phyloP scores from a whole-genome alignment of 2,329 filamentous ascomycete species.

The Aspergillus awamori region DNA sequence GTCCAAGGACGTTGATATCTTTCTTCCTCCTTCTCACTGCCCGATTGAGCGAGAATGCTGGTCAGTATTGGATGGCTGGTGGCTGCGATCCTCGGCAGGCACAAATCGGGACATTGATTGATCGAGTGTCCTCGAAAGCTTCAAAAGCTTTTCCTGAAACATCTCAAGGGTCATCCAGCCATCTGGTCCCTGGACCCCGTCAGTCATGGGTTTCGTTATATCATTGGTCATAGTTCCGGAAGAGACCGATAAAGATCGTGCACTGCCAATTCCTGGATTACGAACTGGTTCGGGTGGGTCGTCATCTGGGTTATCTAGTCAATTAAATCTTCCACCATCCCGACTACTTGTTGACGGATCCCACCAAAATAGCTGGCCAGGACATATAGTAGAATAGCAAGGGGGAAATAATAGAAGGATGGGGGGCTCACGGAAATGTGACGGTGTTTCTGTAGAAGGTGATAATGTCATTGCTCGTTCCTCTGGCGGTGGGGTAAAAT shows the following conservation, averaged over 20 bases:
- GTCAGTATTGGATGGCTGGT: not conserved
- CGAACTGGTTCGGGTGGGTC: slow-evolving; percentile 30
- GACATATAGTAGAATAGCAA: not conserved
- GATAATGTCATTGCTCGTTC: slow-evolving; percentile 33
- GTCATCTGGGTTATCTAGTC: slow-evolving; percentile 23
- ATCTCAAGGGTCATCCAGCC: slow-evolving; percentile 21
- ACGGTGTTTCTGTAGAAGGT: slow-evolving; percentile 33
- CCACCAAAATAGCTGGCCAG: not conserved
- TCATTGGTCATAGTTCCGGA: slow-evolving; percentile 14
- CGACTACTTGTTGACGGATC: not conserved
- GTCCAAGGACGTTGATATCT: not conserved
- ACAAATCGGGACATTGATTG: slow-evolving; percentile 19
- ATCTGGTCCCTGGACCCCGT: slow-evolving; percentile 8
- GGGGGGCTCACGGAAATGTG: slow-evolving; percentile 29
- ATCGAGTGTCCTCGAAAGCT: slow-evolving; percentile 24
- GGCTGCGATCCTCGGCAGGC: slow-evolving; percentile 19
- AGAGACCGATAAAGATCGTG: slow-evolving; percentile 23
- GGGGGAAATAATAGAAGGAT: slow-evolving; percentile 11
- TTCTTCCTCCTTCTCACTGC: not conserved
- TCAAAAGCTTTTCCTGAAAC: slow-evolving; percentile 23
- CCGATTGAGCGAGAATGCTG: slow-evolving; percentile 15
- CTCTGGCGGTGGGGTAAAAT: slow-evolving; percentile 40
- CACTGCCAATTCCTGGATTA: slow-evolving; percentile 32
- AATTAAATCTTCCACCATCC: slow-evolving; percentile 1
- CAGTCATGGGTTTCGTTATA: slow-evolving; percentile 13